phyloP scores from a whole-genome alignment of 2,329 filamentous ascomycete species.

The Dactylellina sp. region DNA sequence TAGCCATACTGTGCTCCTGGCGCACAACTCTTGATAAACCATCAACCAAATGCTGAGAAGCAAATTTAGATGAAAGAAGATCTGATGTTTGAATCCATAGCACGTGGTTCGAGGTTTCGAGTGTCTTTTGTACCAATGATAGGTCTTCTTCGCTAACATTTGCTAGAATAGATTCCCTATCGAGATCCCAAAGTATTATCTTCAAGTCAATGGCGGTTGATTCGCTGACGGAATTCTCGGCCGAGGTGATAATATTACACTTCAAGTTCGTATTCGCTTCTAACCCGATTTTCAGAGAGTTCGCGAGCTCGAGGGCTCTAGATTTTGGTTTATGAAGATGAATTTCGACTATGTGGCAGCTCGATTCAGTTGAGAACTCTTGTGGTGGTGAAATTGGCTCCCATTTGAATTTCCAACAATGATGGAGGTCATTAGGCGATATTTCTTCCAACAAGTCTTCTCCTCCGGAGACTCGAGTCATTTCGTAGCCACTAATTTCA shows the following conservation, averaged over 20 bases:
- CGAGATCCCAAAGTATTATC: constrained; percentile 35
- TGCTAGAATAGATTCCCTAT: constrained; percentile 8
- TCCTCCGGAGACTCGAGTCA: constrained; percentile 18
- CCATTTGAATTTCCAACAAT: constrained; percentile 38
- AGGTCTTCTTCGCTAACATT: constrained; percentile 4
- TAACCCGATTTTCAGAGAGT: not conserved
- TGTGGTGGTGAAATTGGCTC: not conserved
- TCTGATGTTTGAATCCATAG: constrained; percentile 38
- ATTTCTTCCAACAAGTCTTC: not conserved
- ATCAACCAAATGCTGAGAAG: constrained; percentile 31
- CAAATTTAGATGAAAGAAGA: constrained; percentile 1
- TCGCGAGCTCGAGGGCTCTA: constrained; percentile 5
- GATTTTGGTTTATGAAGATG: constrained; percentile 15
- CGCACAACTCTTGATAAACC: constrained; percentile 35
- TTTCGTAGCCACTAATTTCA: constrained; percentile 32
- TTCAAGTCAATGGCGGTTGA: not conserved
- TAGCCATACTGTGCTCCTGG: constrained; percentile 34
- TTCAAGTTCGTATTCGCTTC: not conserved
- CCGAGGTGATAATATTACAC: constrained; percentile 4
- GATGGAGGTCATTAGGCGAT: constrained; percentile 14
- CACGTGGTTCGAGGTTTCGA: constrained; percentile 19
- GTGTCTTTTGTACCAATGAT: not conserved
- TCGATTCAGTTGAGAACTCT: too few relatives aligned
- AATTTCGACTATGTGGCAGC: constrained; percentile 7
- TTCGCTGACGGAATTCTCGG: not conserved